Base-by-base conservation (phyloP, 148 eudicot species). In the Silene latifolia region DNA sequence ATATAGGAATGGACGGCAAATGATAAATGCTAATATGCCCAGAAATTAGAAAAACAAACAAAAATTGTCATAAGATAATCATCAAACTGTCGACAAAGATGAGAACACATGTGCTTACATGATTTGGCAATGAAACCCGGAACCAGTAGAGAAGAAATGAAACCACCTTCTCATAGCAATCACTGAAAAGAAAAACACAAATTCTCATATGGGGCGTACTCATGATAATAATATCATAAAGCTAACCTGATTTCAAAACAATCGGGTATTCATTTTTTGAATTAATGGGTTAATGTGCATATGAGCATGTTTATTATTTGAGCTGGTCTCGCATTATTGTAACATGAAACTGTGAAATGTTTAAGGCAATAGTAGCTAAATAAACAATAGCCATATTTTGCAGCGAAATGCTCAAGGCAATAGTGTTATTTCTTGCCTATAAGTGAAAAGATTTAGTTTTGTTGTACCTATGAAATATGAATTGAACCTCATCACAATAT, bases 121-220 rank as follows among this genome's bases (percentile, higher is more conserved):
- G 81, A 80, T 71, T 78, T 64, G 96, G 97, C 81, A 91, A 24
- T 14, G 90, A 85, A 74, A 91, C 70, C 47, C 98, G 90, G 85
- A 87, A 94, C 98, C 97, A 94, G 88, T 91, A 94, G 73, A 91
- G 86, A 71, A 91, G 90, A 84, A 87, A 94, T 46, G 96, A 87
- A 78, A 87, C 93, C 72, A 90, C 47, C 74, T 86, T 91, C 78
- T 88, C 93, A 58, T 87, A 86, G 78, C 98, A 94, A 58, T 88
- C 93, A 25, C 98, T 94, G 91, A 86, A 83, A 71, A 61, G n/a
- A 76, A 72, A 51, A 72, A 13, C 56, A 51, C 56, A 51, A 48
- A 48, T 51, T 51, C 56, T 15, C 56, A 48, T 11, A 48, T 48
- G 54, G 8, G 54, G 25, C n/a, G 54, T 3, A 14, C 15, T 48